Percentiles rank a stretch among this genome's conserved stretches.
Evolutionary conservation across 1,139 yeast genomes (phyloP).

Genomic region (Candida smagusa): DNA sequence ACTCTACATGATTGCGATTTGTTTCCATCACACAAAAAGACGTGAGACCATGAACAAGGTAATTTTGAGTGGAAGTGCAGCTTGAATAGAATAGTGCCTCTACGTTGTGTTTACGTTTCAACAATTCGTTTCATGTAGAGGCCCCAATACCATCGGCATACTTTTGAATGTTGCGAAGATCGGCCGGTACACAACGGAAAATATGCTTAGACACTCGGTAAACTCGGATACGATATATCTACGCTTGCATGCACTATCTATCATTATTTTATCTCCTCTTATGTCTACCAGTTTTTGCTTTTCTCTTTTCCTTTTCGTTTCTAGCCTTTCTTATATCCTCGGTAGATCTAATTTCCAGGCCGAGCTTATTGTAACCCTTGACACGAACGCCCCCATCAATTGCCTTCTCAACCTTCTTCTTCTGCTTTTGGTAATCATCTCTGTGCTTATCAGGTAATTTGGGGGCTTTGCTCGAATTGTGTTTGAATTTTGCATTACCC

Average conservation of each 20-base stretch:
- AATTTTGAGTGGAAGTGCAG: neutral
- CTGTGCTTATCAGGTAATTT: slow-evolving; percentile 83
- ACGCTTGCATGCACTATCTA: no score
- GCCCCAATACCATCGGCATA: no score
- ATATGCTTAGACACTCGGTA: no score
- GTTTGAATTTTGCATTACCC: slow-evolving; percentile 57
- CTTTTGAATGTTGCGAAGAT: no score
- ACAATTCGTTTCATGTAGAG: no score
- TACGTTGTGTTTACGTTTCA: neutral
- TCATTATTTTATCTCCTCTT: slow-evolving; percentile 12
- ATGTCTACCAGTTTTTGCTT: slow-evolving; percentile 83
- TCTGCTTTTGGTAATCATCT: slow-evolving; percentile 81
- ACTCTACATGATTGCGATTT: no score
- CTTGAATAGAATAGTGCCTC: neutral
- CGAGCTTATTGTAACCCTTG: slow-evolving; percentile 62
- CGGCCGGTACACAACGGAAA: no score
- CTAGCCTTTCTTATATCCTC: slow-evolving; percentile 82
- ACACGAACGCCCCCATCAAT: slow-evolving; percentile 69
- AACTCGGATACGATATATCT: no score
- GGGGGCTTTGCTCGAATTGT: slow-evolving; percentile 76
- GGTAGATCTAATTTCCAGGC: slow-evolving; percentile 62
- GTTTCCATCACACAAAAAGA: no score
- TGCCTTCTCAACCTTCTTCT: slow-evolving; percentile 81
- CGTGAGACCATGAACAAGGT: no score
- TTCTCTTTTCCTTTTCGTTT: slow-evolving; percentile 62